Evolutionary conservation across 192 early-diverging fungal genomes (phyloP), one percentile per base, ranked within the genome.

Genomic region (Coemansia sp.): DNA sequence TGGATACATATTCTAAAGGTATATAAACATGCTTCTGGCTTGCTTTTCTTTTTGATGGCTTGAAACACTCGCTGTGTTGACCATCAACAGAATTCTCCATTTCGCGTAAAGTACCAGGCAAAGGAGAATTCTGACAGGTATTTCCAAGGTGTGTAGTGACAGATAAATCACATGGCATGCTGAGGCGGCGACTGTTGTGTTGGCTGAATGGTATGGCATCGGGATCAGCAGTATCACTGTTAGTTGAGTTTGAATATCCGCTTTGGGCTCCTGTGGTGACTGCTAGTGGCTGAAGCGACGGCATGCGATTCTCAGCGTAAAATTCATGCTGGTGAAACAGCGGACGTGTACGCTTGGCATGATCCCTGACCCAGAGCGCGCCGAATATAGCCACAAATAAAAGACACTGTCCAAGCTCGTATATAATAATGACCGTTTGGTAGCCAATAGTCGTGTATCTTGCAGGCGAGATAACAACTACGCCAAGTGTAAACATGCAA

Each of bases 1-100:
- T 17, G n/a, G 58, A 57, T 14, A 40, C 32, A 8, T 60, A 39
- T 17, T 70, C 67, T 2, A 70, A 51, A 10, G 67, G 46, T 3
- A 70, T 54, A 35, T 70, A 70, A 14, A 53, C 46, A n/a, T 62
- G 67, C 4, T 55, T 27, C 14, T 70, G 42, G 55, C 67, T 62
- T 23, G 30, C 23, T 25, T 62, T 62, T 21, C 60, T 50, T 8
- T n/a, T n/a, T n/a, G n/a, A n/a, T n/a, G n/a, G n/a, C n/a, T n/a
- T n/a, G n/a, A n/a, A n/a, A n/a, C n/a, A n/a, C n/a, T n/a, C n/a
- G n/a, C n/a, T n/a, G n/a, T n/a, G n/a, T n/a, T n/a, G n/a, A n/a
- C n/a, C n/a, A n/a, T 36, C 43, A 45, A 39, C 36, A 17, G n/a
- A 60, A 0, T 1, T 28, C 20, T 26, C 14, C 22, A 15, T 44